A percentile compares a stretch with the other conserved stretches of the same genome.
phyloP scores from a whole-genome alignment of 495 filamentous ascomycete genomes.

The Lindgomyces ingoldianus region DNA sequence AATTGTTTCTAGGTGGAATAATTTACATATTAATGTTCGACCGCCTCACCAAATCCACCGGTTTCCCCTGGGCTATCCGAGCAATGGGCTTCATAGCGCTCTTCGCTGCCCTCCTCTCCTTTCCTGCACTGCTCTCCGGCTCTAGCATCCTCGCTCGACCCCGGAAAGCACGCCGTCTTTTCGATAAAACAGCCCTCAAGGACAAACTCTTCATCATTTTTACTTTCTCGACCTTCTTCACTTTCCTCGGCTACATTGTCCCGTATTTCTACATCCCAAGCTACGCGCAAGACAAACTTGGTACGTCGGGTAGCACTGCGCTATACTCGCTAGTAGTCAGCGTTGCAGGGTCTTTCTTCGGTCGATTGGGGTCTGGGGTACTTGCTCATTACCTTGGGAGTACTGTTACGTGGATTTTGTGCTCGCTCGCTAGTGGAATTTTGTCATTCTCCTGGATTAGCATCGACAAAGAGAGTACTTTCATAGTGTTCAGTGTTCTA shows the following conservation, averaged over 20 bases:
- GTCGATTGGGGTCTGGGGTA: slow-evolving; percentile 18
- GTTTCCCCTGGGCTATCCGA: slow-evolving; percentile 39
- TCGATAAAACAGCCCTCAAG: slow-evolving; percentile 25
- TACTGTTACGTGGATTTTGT: slow-evolving; percentile 28
- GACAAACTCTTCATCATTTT: slow-evolving; percentile 35
- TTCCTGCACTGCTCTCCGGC: slow-evolving; percentile 28
- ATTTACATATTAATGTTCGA: slow-evolving; percentile 35
- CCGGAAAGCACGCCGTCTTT: slow-evolving; percentile 28
- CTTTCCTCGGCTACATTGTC: slow-evolving; percentile 33
- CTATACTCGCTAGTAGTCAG: slow-evolving; percentile 30
- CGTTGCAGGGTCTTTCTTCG: slow-evolving; percentile 29
- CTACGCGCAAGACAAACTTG: slow-evolving; percentile 29
- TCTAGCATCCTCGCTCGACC: slow-evolving; percentile 17
- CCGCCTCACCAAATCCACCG: slow-evolving; percentile 17
- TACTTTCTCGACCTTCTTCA: slow-evolving; percentile 32
- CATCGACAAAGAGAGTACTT: slow-evolving; percentile 18
- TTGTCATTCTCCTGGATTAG: slow-evolving; percentile 27
- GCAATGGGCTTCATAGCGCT: slow-evolving; percentile 36
- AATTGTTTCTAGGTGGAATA: slow-evolving; percentile 21
- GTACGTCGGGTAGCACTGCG: slow-evolving; percentile 19
- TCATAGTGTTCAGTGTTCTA: slow-evolving; percentile 33
- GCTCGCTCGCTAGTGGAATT: slow-evolving; percentile 21
- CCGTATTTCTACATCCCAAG: slow-evolving; percentile 37
- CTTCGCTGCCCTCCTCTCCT: slow-evolving; percentile 17
- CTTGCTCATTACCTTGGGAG: slow-evolving; percentile 32